Base-by-base conservation (phyloP, 495 filamentous ascomycete species). In the Tricharina praecox region DNA sequence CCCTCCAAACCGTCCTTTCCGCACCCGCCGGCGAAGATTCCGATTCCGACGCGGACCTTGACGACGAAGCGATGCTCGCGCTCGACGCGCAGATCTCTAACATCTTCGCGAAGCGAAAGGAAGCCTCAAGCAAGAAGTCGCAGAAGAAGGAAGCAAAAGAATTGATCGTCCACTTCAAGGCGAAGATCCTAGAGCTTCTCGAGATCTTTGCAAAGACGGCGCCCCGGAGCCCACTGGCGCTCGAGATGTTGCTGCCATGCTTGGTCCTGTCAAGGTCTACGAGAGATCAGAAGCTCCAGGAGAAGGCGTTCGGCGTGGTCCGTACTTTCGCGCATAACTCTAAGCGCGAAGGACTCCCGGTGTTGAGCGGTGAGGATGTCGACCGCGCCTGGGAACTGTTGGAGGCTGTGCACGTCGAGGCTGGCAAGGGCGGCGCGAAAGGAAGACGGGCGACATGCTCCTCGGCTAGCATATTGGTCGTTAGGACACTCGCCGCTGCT, bases 151-250 rank as follows among this genome's bases (percentile, higher is more conserved):
- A 83, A 49, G 84, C 90, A 37, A 85, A 82, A 56, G 81, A 88
- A 46, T 82, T 72, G n/a, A 82, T 96, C 55, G 66, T 90, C 53
- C 85, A 88, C 64, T 94, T 96, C 74, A 97, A 97, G 69, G 81
- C 80, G 66, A 79, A 86, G 28, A 78, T 95, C 7, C 67, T 97
- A 11, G 90, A 96, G 55, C 68, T 96, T 0, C 70, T 96, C 19
- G 73, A 81, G 50, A 81, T 92, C 50, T 96, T 80, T 62, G 70
- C 87, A 50, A 92, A 85, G 62, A 78, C 83, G 51, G 74, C 85
- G 62, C 75, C 82, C 39, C 62, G 70, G 10, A 77, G 78, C 42
- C 59, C 73, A 0, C 67, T 85, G 0, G 71, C 77, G 0, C 71
- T 92, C 33, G 69, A 74, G 46, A 62, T 90, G 3, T 66, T 88